Evolutionary conservation across 352 stramenopile species (phyloP), one percentile per base, ranked within the genome.

Genomic region (Phytopythium sindhum): DNA sequence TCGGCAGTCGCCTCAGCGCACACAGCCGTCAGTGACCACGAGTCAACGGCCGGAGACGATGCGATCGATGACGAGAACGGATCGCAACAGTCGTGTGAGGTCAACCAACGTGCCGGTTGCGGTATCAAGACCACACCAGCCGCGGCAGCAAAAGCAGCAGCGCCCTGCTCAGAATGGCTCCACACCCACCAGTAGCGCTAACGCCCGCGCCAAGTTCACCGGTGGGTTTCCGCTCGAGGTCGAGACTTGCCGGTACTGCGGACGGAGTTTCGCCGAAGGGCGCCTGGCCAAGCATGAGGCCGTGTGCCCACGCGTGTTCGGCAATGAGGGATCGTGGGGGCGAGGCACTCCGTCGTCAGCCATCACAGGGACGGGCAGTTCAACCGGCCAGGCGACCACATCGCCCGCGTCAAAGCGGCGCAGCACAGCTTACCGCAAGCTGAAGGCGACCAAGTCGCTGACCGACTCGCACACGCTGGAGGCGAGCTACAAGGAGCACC

Each of bases 241-340:
- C 37, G 85, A 95, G 67, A 92, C 77, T 19, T 95, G 87, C 64
- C 77, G 80, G 7, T 90, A 93, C 66, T 95, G 87, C 55, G 66
- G 64, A 10, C 80, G 85, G 8, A 93, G 80, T 63, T 95, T 95
- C 64, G 87, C 87, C 14, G 79, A 93, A 75, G 87, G 87, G 3
- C 73, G 85, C 1, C 70, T 95, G 12, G 79, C 74, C 4, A 95
- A 95, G 67, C 87, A 95, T 56, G 87, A 95, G 66, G 77, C 74
- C 26, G 84, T 93, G 6, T 95, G 87, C 57, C 84, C 78, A 2
- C 81, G 84, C 21, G 84, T 93, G 11, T 93, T 95, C 57, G 86
- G 86, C 11, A 84, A 78, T 33, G 83, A 95, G 73, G 75, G 71
- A 6, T 75, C 84, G 24, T 92, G 83, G 86, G 83, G 83, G n/a